phyloP scores from a whole-genome alignment of 2,329 filamentous ascomycete species.

The Chaetomiaceae sp. region DNA sequence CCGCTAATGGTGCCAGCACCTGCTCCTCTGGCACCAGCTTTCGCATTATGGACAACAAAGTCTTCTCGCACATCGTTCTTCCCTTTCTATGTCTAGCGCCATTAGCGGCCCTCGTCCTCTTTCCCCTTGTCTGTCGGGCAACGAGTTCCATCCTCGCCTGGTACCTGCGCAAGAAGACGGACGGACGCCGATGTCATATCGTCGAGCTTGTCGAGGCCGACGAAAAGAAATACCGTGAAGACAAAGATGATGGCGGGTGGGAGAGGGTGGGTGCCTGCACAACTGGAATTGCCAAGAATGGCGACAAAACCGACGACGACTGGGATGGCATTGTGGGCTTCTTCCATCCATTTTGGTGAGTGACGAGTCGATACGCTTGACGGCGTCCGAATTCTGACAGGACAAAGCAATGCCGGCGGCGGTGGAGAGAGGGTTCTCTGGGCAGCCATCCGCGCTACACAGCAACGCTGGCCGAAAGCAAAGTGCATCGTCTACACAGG shows the following conservation, averaged over 20 bases:
- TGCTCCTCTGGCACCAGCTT: neutral
- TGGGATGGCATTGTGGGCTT: conserved; percentile 90
- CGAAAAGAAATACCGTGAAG: conserved; percentile 36
- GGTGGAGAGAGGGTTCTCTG: conserved; percentile 94
- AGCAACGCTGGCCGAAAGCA: conserved; percentile 80
- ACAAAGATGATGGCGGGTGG: conserved; percentile 58
- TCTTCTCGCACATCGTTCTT: conserved; percentile 14
- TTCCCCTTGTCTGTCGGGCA: conserved; percentile 36
- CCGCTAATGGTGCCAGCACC: neutral
- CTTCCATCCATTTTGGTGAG: conserved; percentile 95
- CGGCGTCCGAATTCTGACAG: conserved; percentile 6
- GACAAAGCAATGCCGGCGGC: conserved; percentile 79
- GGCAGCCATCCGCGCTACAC: conserved; percentile 89
- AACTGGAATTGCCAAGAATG: conserved; percentile 34
- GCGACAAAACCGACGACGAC: conserved; percentile 46
- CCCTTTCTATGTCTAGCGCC: neutral
- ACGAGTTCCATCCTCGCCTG: conserved; percentile 51
- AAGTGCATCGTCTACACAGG: conserved; percentile 93
- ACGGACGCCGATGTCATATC: conserved; percentile 56
- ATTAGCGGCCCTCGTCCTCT: conserved; percentile 13
- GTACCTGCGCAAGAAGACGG: conserved; percentile 59
- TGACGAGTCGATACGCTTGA: neutral
- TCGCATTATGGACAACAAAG: conserved; percentile 8
- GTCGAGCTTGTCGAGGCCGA: conserved; percentile 48
- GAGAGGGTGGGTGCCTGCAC: conserved; percentile 58